A percentile compares a stretch with the other conserved stretches of the same genome.
Conservation (phyloP, 2,329 filamentous ascomycete genomes). For the Sphaceloma murrayae region DNA sequence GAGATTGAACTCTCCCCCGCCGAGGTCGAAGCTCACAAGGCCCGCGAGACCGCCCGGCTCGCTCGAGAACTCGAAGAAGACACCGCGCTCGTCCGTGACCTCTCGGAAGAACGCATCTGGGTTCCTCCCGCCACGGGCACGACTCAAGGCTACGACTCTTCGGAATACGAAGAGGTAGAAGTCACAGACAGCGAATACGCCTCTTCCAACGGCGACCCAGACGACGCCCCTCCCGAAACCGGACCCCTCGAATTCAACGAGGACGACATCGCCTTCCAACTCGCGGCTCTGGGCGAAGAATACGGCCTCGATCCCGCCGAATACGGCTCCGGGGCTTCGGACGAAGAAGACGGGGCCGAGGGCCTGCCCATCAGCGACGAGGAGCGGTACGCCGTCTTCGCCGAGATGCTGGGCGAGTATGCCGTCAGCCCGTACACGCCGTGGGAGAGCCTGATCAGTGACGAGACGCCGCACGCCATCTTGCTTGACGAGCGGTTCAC, state of each 20-base stretch:
- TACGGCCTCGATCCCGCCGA: conserved; percentile 69
- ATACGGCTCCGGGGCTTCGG: conserved; percentile 53
- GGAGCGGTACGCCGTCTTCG: conserved; percentile 70
- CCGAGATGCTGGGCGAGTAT: conserved; percentile 74
- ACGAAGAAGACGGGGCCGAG: conserved; percentile 61
- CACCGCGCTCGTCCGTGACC: conserved; percentile 50
- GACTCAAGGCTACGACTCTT: conserved; percentile 15
- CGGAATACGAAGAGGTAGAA: conserved; percentile 61
- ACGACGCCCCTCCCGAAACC: conserved; percentile 27
- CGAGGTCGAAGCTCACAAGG: conserved; percentile 52
- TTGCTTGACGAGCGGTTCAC: conserved; percentile 83
- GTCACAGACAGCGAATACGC: conserved; percentile 51
- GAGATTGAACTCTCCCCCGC: conserved; percentile 55
- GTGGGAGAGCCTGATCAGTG: conserved; percentile 80
- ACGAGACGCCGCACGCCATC: conserved; percentile 54
- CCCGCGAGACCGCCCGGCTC: conserved; percentile 26
- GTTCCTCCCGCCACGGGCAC: conserved; percentile 1
- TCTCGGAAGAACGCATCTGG: conserved; percentile 36
- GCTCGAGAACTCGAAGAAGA: conserved; percentile 62
- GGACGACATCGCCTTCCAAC: conserved; percentile 85
- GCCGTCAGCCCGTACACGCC: conserved; percentile 76
- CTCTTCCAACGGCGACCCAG: conserved; percentile 37
- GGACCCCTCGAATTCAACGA: conserved; percentile 72
- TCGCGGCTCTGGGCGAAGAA: conserved; percentile 81
- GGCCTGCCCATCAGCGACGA: conserved; percentile 61